Evolutionary conservation across 2,329 filamentous ascomycete species (phyloP), one percentile per base, ranked within the genome.

Genomic region (Fusarium oxysporum): DNA sequence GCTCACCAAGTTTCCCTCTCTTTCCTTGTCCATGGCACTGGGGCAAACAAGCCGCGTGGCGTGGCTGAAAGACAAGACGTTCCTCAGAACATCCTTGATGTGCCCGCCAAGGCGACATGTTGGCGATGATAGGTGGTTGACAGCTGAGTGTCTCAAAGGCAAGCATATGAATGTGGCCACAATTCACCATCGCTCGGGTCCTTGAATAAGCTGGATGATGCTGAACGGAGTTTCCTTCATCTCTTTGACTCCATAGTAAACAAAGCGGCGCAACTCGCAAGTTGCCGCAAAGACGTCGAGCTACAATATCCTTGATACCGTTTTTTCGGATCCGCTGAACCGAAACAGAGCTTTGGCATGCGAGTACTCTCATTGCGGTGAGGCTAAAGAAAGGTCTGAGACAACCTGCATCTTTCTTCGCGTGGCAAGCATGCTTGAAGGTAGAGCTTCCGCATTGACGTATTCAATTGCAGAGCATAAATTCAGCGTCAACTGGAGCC

Each of bases 211-310:
- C 65, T 68, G 53, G 37, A 62, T 48, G 37, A 32, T 62, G 68
- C 67, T 73, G 67, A 68, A 62, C 65, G 30, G 35, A 64, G 59
- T 23, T 69, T 68, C 61, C 62, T 75, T 70, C 62, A 65, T 67
- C 51, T 64, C 55, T 45, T 60, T 61, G 59, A 65, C 61, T 56
- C 59, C 50, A 60, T 43, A 37, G 60, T 55, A 43, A 43, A 58
- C 30, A 48, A 47, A 53, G 38, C 62, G 33, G 51, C 57, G 59
- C 41, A 63, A 51, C 32, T 64, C 40, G 48, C 55, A 60, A 75
- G 62, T 63, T 61, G 45, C 43, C 40, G 11, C 63, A 56, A 51
- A 47, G 57, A 57, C 51, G 60, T 53, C 61, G 48, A 57, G 55
- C 41, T 54, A 45, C 54, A 33, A 38, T 32, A 38, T 44, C 37